Percentiles rank a stretch among this genome's conserved stretches.
phyloP scores from a whole-genome alignment of 2,329 filamentous ascomycete species.

The Fusarium coicis region DNA sequence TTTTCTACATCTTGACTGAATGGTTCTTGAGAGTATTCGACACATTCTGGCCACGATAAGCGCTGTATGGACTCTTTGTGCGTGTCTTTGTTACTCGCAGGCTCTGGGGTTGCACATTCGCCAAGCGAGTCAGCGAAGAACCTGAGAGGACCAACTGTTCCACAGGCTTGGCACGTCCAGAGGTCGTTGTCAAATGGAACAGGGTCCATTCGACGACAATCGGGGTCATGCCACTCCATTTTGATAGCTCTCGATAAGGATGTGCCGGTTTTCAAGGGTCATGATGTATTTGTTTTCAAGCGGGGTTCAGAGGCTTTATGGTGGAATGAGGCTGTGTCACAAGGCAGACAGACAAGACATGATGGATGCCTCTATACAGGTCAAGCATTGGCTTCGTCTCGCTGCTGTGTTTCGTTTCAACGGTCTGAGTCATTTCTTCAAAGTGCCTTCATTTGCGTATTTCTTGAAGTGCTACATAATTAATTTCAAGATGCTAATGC shows the following conservation, averaged over 20 bases:
- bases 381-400: background rate
- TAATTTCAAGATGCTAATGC: background rate
- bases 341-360: background rate
- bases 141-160: constrained; percentile 9
- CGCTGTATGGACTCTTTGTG: background rate
- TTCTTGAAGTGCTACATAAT: background rate
- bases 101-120: background rate
- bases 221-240: constrained; percentile 24
- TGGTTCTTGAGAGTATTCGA: background rate
- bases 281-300: background rate
- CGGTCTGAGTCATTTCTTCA: background rate
- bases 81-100: background rate
- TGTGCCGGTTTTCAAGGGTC: background rate
- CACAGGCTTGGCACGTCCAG: constrained; percentile 20
- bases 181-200: constrained; percentile 2
- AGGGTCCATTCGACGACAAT: constrained; percentile 14
- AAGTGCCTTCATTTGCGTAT: background rate
- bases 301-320: constrained; percentile 14
- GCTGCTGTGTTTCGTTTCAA: background rate
- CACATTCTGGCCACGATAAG: constrained; percentile 5
- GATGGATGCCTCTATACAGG: background rate
- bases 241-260: background rate
- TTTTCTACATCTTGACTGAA: background rate
- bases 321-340: background rate
- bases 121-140: background rate